phyloP scores from a whole-genome alignment of 2,329 filamentous ascomycete species.

The Cadophora gregata region DNA sequence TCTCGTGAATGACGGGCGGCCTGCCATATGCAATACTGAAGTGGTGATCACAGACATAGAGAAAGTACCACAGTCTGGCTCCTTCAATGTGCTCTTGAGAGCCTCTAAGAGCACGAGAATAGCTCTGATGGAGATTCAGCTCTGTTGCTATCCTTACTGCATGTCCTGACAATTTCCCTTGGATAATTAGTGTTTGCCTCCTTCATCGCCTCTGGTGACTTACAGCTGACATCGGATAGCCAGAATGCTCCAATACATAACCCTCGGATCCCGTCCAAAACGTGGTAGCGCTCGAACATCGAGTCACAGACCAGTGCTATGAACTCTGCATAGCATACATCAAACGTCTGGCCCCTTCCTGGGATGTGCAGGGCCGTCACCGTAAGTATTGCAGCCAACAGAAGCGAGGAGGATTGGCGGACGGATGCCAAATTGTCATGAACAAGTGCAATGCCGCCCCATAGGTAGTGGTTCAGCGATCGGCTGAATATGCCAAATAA shows the following conservation, averaged over 20 bases:
- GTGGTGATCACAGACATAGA: conserved; percentile 71
- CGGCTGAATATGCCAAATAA: conserved; percentile 54
- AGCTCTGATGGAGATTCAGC: conserved; percentile 60
- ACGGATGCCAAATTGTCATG: conserved; percentile 56
- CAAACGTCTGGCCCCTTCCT: conserved; percentile 57
- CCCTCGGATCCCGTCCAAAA: conserved; percentile 62
- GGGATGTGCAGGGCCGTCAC: conserved; percentile 66
- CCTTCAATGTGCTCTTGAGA: conserved; percentile 57
- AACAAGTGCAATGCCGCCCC: conserved; percentile 57
- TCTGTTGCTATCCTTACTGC: conserved; percentile 64
- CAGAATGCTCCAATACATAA: conserved; percentile 68
- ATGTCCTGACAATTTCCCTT: conserved; percentile 62
- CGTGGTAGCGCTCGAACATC: conserved; percentile 63
- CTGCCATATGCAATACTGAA: conserved; percentile 69
- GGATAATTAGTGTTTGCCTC: conserved; percentile 43
- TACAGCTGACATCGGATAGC: conserved; percentile 58
- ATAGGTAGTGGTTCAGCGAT: conserved; percentile 57
- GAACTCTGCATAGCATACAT: conserved; percentile 62
- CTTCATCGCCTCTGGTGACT: not conserved
- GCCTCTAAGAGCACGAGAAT: conserved; percentile 55
- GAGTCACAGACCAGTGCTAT: conserved; percentile 60
- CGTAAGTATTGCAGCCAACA: conserved; percentile 62
- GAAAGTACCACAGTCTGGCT: conserved; percentile 65
- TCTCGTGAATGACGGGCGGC: conserved; percentile 64
- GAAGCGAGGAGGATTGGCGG: conserved; percentile 59